Conservation (phyloP, 345 rosid genomes). For the Firmiana major region DNA sequence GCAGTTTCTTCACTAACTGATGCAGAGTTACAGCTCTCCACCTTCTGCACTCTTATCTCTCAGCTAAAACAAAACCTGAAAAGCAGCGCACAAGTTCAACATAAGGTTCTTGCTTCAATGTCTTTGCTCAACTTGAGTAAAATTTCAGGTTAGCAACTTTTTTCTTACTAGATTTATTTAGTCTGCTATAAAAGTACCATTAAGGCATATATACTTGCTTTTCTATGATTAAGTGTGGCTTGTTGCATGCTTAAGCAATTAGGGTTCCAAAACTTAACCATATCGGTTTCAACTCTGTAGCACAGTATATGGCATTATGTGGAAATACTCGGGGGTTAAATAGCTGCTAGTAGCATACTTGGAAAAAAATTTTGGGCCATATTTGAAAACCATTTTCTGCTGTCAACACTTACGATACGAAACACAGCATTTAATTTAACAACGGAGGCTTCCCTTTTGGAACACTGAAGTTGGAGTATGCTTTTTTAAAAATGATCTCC, state of each 20-base stretch:
- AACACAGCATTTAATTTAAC: background rate
- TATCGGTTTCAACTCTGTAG: too few species aligned
- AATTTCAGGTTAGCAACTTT: constrained; percentile 40
- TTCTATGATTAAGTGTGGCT: too few species aligned
- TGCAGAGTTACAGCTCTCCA: constrained; percentile 33
- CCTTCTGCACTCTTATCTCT: constrained; percentile 38
- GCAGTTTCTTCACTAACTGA: constrained; percentile 36
- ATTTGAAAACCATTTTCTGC: background rate
- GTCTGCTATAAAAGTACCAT: background rate
- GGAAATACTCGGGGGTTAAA: background rate
- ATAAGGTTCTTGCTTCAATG: constrained; percentile 50
- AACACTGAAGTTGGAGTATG: background rate
- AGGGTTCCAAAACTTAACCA: background rate
- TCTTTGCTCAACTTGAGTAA: constrained; percentile 48
- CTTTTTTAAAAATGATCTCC: background rate
- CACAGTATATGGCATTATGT: background rate
- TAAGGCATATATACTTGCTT: too few species aligned
- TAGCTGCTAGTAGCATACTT: too few species aligned
- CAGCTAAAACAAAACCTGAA: constrained; percentile 40
- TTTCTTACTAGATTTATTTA: background rate
- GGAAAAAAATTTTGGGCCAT: background rate
- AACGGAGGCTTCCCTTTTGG: background rate
- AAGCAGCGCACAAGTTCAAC: constrained; percentile 32
- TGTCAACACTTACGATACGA: background rate
- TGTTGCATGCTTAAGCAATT: too few species aligned